Evolutionary conservation across 495 filamentous ascomycete species (phyloP), one percentile per base, ranked within the genome.

Genomic region (Hypoxylon cercidicola): DNA sequence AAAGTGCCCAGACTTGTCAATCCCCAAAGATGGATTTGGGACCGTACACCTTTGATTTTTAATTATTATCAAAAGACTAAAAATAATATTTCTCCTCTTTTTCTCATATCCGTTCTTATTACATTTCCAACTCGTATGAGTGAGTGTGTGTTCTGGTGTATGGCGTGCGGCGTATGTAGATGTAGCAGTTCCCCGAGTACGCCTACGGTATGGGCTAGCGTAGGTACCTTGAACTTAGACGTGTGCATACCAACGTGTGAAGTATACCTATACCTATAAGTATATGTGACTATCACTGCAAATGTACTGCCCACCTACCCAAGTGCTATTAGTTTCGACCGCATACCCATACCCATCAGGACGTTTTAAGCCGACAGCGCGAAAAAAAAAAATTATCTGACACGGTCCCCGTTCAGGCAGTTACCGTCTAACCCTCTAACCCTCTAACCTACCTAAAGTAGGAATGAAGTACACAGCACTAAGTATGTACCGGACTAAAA

Each of bases 321-420:
- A 45, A 19, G 21, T 45, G n/a, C 47, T 40, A 6, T 48, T 54
- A 40, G 39, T 55, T 40, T 25, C 23, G 2, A 48, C 30, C 37
- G 45, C 9, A 55, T 18, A n/a, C 25, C 25, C 25, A 28, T 28
- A 28, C 25, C 25, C 25, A 28, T 3, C 25, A 66, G 52, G 64
- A 58, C 28, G 64, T 58, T 53, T 58, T 32, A 50, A 51, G 21
- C 39, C 57, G 54, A 50, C 48, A 37, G 18, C 4, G 35, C 9
- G 35, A 47, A 35, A 8, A 15, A 52, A 40, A 34, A 52, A 44
- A 58, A 54, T 44, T 23, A 41, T 68, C 54, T 59, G 43, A 68
- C 54, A 51, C 64, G 49, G 64, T 57, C 59, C 59, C 64, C 59
- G 37, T 68, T 68, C 59, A 51, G 64, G 64, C 54, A 68, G 64